Percentiles rank a stretch among this genome's conserved stretches.
Evolutionary conservation across 352 stramenopile species (phyloP).

Genomic region (Peronospora farinosa): DNA sequence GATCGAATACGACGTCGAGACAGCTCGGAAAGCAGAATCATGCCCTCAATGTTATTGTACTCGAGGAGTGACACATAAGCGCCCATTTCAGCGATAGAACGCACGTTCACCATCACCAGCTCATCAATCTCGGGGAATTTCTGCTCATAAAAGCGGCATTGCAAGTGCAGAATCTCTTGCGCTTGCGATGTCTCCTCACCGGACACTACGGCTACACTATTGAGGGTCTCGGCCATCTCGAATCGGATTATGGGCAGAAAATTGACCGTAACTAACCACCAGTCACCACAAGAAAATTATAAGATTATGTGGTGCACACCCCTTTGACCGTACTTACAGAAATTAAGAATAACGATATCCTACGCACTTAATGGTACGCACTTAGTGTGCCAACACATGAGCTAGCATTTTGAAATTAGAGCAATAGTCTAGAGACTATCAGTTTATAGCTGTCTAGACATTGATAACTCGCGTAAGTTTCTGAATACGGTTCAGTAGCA

Average conservation of each 20-base stretch:
- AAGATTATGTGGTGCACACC: no score
- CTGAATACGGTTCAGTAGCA: conserved; percentile 98
- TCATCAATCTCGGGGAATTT: conserved; percentile 96
- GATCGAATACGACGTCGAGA: conserved; percentile 97
- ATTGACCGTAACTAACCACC: conserved; percentile 5
- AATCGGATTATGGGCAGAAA: not conserved
- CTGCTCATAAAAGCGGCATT: conserved; percentile 90
- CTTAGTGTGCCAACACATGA: no score
- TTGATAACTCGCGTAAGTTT: conserved; percentile 97
- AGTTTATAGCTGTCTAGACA: conserved; percentile 61
- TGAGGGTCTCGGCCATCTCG: conserved; percentile 26
- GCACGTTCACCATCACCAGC: conserved; percentile 94
- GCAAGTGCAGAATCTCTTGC: conserved; percentile 70
- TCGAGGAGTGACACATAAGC: conserved; percentile 99
- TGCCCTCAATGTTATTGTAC: conserved; percentile 99
- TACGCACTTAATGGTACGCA: no score
- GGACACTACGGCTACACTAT: conserved; percentile 12
- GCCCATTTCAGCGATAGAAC: conserved; percentile 98
- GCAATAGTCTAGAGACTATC: no score
- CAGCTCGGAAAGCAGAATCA: conserved; percentile 99
- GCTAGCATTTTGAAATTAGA: no score
- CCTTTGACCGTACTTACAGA: no score
- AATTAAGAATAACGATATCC: no score
- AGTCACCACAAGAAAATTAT: not conserved
- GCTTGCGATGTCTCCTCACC: conserved; percentile 44